Evolutionary conservation across 1,139 yeast genomes (phyloP), one percentile per base, ranked within the genome.

Genomic region (Zygosaccharomyces sapae): DNA sequence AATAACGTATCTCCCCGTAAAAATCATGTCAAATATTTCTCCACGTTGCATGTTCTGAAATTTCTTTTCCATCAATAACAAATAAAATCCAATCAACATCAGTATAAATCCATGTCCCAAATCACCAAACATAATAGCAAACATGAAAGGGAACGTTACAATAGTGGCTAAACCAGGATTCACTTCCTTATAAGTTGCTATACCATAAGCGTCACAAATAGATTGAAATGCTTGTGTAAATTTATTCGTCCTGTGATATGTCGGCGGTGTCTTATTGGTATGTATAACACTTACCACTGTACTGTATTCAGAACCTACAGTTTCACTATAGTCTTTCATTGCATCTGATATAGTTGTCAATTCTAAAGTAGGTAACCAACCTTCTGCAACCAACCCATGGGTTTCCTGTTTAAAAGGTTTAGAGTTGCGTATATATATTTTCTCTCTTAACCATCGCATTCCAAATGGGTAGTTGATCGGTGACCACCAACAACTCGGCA

Each of bases 111-210:
- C 94, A 65, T 85, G 94, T 22, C 94, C 94, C 52, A 83, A 67
- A 69, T 85, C 94, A 74, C 94, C 94, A 71, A 85, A 85, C 94
- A 85, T 85, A 56, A 85, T 80, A 31, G 94, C 90, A 69, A 85
- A 85, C 88, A 85, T 82, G 62, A 85, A 85, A 33, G 94, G 94
- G 72, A 85, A 85, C 2, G 94, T 85, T 22, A 85, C 80, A 47
- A 83, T 75, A 1, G 94, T 85, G 25, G 94, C 84, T 54, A 85
- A 72, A 52, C 90, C 94, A 1, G 94, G 87, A 62, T 85, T 85
- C 24, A 85, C 84, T 67, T 85, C 94, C 54, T 84, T 76, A 62
- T 85, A 85, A 13, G 83, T 74, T 4, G 92, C 87, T 52, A 82
- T 74, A 62, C 92, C 94, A 65, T 85, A 85, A 5, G 92, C 86